Conservation (phyloP, 2,329 filamentous ascomycete species). For the Elsinoe batatas region DNA sequence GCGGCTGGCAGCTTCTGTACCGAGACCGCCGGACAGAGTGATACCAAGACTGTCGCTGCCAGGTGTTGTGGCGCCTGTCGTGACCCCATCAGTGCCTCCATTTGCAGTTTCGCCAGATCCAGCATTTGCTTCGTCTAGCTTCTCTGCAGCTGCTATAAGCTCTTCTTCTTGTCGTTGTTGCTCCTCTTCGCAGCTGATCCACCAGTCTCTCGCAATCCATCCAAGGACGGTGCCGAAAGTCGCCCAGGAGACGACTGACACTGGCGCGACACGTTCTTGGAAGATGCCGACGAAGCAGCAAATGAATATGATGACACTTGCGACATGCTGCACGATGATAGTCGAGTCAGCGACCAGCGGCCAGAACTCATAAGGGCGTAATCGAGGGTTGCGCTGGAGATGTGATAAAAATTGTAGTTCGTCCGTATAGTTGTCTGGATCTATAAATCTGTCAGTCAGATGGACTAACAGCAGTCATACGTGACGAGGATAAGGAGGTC, state of each 20-base stretch:
- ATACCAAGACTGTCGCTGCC: slow-evolving; percentile 10
- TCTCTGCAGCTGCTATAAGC: slow-evolving; percentile 19
- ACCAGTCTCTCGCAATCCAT: slow-evolving; percentile 86
- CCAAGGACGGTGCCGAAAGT: slow-evolving; percentile 74
- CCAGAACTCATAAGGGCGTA: slow-evolving; percentile 97
- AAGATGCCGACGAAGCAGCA: slow-evolving; percentile 90
- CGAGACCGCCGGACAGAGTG: background rate
- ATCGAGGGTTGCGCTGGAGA: slow-evolving; percentile 82
- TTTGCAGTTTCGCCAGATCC: background rate
- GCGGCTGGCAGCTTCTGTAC: slow-evolving; percentile 17
- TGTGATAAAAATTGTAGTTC: slow-evolving; percentile 94
- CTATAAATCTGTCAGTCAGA: slow-evolving; percentile 34
- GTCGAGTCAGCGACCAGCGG: slow-evolving; percentile 89
- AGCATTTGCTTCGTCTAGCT: slow-evolving; percentile 9
- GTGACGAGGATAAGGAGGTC: no score
- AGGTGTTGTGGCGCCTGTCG: background rate
- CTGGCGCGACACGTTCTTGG: slow-evolving; percentile 74
- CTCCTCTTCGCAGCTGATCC: slow-evolving; percentile 65
- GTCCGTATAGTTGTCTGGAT: slow-evolving; percentile 98
- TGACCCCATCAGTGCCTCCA: background rate
- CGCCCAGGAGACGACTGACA: slow-evolving; percentile 79
- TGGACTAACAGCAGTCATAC: background rate
- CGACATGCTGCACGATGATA: slow-evolving; percentile 94
- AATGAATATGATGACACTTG: slow-evolving; percentile 86
- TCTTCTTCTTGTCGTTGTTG: slow-evolving; percentile 33